Base-by-base conservation (phyloP, 805 yeast genomes). In the Wickerhamiella sorbophila region DNA sequence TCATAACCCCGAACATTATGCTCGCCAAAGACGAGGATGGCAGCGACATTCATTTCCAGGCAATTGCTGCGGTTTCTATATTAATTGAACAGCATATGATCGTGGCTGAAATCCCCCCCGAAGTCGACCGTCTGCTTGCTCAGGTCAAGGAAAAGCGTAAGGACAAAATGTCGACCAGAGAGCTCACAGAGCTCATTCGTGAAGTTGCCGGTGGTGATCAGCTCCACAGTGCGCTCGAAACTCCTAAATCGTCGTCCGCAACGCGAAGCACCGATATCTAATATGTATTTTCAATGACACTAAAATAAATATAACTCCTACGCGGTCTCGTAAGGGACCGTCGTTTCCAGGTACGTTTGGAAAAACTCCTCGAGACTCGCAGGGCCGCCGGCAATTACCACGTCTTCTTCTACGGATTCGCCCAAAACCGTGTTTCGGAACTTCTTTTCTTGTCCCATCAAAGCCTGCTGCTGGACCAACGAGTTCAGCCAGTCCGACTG, bases 1-100 rank as follows among this genome's bases (percentile, higher is more conserved):
- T 91, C 2, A 70, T 91, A 39, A 82, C 96, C 0, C 99, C 99
- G 1, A 91, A 87, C 54, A 77, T 91, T 36, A 66, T 93, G 33
- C 79, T 79, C 51, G 61, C 79, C 1, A 71, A 70, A 47, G 74
- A 70, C 10, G 53, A 52, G 2, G 50, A 49, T 20, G 41, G 44
- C 44, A 36, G 48, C 49, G 24, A 31, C 44, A 56, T 59, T 4
- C 86, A 87, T 56, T 83, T 87, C 55, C 65, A 85, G 49, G 94
- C 94, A 1, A 87, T 91, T 55, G 97, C 88, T 57, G 88, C 86
- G 26, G 79, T 91, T 29, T 82, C 84, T 58, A 75, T 76, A 48
- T 65, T 91, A 58, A 86, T 91, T 48, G 82, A 82, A 44, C 69
- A 76, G 46, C 86, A 83, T 57, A 87, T 81, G 48, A 82, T 81